Evolutionary conservation across 2,329 filamentous ascomycete species (phyloP).

Genomic region (Diplodia mutila): DNA sequence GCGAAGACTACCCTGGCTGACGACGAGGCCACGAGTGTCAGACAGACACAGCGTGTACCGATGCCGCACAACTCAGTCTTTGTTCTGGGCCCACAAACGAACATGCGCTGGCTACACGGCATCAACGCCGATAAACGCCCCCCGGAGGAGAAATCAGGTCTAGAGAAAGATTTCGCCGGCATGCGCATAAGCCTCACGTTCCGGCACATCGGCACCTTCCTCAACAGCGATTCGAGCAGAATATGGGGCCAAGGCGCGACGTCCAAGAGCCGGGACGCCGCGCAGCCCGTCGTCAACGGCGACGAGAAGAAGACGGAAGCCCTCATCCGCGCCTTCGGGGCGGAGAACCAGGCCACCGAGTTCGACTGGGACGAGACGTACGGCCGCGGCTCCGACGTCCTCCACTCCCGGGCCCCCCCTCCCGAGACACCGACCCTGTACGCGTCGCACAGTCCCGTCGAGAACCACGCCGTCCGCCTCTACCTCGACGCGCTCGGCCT

Average conservation of each 20-base stretch:
- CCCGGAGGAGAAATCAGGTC: conserved; percentile 65
- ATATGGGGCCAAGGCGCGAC: conserved; percentile 95
- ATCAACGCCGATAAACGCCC: conserved; percentile 85
- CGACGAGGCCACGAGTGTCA: conserved; percentile 47
- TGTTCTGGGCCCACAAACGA: conserved; percentile 78
- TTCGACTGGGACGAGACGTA: conserved; percentile 80
- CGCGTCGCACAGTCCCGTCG: conserved; percentile 36
- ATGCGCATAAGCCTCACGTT: conserved; percentile 92
- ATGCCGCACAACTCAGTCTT: conserved; percentile 91
- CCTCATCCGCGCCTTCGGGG: conserved; percentile 79
- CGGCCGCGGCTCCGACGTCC: conserved; percentile 80
- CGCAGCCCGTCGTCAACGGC: conserved; percentile 67
- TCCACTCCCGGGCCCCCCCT: conserved; percentile 57
- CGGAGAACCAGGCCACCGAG: conserved; percentile 73
- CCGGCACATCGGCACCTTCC: conserved; percentile 82
- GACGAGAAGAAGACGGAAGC: conserved; percentile 65
- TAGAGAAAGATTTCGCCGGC: conserved; percentile 73
- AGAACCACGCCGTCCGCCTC: conserved; percentile 40
- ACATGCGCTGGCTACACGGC: conserved; percentile 87
- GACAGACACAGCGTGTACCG: conserved; percentile 65
- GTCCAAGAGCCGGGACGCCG: conserved; percentile 64
- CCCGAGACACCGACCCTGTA: conserved; percentile 44
- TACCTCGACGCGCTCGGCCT: conserved; percentile 36
- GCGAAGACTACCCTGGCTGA: conserved; percentile 24
- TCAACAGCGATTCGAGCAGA: conserved; percentile 62